Evolutionary conservation across 768 basidiomycete genomes (phyloP).

Genomic region (Pulveroboletus frians): DNA sequence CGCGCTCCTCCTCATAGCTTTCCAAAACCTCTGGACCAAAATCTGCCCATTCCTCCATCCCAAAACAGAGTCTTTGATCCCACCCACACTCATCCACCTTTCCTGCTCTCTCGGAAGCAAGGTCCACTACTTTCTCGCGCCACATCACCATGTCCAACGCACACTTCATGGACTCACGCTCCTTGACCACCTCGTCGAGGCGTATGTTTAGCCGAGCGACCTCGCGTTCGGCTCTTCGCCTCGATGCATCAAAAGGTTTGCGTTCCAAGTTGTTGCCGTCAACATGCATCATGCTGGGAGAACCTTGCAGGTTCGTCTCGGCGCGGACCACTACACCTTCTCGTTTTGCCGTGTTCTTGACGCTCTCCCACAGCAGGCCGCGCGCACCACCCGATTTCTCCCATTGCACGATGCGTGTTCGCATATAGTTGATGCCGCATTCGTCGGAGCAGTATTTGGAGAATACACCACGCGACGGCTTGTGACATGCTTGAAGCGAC

Average conservation of each 20-base stretch:
- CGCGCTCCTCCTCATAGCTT: slow-evolving; percentile 54
- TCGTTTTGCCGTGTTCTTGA: slow-evolving; percentile 62
- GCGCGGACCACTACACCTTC: slow-evolving; percentile 63
- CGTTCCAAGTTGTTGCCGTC: slow-evolving; percentile 4
- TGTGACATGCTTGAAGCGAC: slow-evolving; percentile 68
- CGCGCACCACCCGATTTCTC: slow-evolving; percentile 57
- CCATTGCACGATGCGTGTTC: slow-evolving; percentile 56
- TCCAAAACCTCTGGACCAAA: slow-evolving; percentile 64
- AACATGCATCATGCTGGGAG: slow-evolving; percentile 23
- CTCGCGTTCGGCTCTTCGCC: slow-evolving; percentile 52
- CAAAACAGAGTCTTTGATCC: slow-evolving; percentile 80
- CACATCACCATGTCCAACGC: slow-evolving; percentile 66
- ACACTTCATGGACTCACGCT: slow-evolving; percentile 60
- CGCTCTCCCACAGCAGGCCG: slow-evolving; percentile 66
- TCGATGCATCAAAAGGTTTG: slow-evolving; percentile 29
- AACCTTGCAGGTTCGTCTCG: slow-evolving; percentile 25
- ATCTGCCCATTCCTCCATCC: slow-evolving; percentile 74
- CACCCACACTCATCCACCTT: slow-evolving; percentile 76
- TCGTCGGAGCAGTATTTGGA: slow-evolving; percentile 92
- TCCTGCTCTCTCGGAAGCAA: slow-evolving; percentile 64
- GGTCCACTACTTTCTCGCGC: slow-evolving; percentile 63
- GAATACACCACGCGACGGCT: slow-evolving; percentile 72
- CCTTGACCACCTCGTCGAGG: slow-evolving; percentile 53
- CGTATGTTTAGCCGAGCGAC: slow-evolving; percentile 46
- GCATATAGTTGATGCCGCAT: slow-evolving; percentile 76